These are phyloP conservation scores for Backusella psychrophila DNA, from an alignment of 192 early-diverging fungal species.

Conservation along the genomic window DNA sequence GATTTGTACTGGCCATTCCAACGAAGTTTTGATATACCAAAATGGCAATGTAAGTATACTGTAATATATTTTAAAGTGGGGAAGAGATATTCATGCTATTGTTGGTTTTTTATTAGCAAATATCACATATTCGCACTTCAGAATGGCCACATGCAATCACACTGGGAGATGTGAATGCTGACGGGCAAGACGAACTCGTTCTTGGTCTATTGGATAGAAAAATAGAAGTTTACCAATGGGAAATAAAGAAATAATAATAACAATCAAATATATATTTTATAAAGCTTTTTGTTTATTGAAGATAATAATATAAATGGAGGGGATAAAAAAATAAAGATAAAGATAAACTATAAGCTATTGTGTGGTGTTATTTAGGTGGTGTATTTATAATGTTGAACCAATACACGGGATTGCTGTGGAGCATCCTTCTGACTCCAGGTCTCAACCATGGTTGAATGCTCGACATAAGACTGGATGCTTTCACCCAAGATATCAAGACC, in stretches of 20 bases:
- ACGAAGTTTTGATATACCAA: conserved; percentile 34
- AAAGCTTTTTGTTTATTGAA: conserved; percentile 8
- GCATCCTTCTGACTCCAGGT: not conserved
- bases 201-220: conserved; percentile 34
- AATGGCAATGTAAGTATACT: conserved; percentile 23
- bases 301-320: not conserved
- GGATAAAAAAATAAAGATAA: conserved; percentile 3
- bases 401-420: not conserved
- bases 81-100: not conserved
- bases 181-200: conserved; percentile 37
- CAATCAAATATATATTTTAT: not conserved
- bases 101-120: conserved; percentile 7
- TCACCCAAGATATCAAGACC: conserved; percentile 29
- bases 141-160: conserved; percentile 36
- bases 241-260: not conserved
- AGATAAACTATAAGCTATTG: not conserved
- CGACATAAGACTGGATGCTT: conserved; percentile 27
- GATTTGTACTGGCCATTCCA: conserved; percentile 34
- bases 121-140: conserved; percentile 21
- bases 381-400: not conserved
- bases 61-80: not conserved
- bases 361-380: not conserved
- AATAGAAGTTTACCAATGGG: conserved; percentile 30
- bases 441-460: conserved; percentile 16
- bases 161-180: conserved; percentile 34